These are phyloP conservation scores for Sarocladiaceae sp. DNA, from an alignment of 2,329 filamentous ascomycete species.

Conservation along the genomic window DNA sequence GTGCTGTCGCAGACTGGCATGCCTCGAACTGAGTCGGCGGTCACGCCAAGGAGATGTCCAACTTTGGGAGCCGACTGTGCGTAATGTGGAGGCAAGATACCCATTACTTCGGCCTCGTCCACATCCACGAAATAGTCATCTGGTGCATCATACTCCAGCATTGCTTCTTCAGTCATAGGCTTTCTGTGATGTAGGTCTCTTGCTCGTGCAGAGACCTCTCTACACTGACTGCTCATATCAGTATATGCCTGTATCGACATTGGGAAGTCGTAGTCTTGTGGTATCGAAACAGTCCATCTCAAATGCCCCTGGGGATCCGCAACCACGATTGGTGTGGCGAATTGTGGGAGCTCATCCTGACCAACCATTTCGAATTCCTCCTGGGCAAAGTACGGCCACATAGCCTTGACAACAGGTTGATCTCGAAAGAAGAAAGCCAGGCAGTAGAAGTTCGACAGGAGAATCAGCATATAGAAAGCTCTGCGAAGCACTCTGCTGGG, in stretches of 20 bases:
- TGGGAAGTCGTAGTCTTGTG: constrained; percentile 62
- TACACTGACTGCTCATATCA: constrained; percentile 64
- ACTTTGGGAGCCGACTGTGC: constrained; percentile 32
- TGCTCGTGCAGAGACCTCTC: constrained; percentile 58
- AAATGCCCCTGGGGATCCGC: constrained; percentile 59
- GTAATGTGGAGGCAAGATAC: constrained; percentile 47
- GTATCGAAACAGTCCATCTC: constrained; percentile 81
- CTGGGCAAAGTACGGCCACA: constrained; percentile 38
- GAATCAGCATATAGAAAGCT: constrained; percentile 48
- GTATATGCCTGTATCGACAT: constrained; percentile 61
- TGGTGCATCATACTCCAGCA: constrained; percentile 51
- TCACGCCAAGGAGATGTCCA: constrained; percentile 45
- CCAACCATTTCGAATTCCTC: constrained; percentile 64
- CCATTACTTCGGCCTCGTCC: constrained; percentile 61
- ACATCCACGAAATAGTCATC: constrained; percentile 74
- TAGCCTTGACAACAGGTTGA: constrained; percentile 22
- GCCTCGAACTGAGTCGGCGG: constrained; percentile 37
- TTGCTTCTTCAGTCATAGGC: constrained; percentile 37
- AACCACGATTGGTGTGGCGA: constrained; percentile 69
- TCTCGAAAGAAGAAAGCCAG: constrained; percentile 23
- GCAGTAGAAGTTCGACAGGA: constrained; percentile 49
- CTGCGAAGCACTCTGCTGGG: constrained; percentile 55
- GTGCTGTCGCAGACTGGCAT: constrained; percentile 62
- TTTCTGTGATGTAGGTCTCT: constrained; percentile 37
- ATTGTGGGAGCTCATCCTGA: constrained; percentile 61